Conservation (phyloP, 768 basidiomycete genomes). For the Tulasnella sp. region DNA sequence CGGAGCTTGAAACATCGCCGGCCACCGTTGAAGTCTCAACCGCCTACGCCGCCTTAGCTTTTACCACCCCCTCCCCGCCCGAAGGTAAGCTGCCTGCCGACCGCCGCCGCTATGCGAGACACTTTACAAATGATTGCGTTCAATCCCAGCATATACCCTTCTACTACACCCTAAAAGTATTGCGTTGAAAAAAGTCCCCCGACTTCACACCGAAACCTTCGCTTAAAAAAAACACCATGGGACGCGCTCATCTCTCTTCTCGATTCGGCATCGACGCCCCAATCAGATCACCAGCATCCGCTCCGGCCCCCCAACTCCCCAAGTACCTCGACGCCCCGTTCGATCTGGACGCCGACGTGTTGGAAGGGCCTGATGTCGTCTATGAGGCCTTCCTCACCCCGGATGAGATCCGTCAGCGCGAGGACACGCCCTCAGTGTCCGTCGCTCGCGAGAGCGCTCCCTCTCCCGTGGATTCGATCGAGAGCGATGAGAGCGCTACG, state of each 20-base stretch:
- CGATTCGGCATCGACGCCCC: constrained; percentile 10
- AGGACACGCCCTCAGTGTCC: neutral
- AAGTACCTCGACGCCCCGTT: constrained; percentile 8
- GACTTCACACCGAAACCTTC: too few relatives aligned
- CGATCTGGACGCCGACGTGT: constrained; percentile 10
- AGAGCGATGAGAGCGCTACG: constrained; percentile 2
- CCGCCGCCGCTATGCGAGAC: too few relatives aligned
- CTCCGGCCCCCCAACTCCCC: neutral
- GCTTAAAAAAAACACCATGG: constrained; percentile 10
- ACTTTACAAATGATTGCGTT: too few relatives aligned
- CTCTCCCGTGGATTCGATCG: constrained; percentile 7
- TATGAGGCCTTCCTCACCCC: constrained; percentile 12
- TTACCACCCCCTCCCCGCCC: too few relatives aligned
- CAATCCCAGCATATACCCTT: constrained; percentile 10
- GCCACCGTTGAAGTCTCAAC: too few relatives aligned
- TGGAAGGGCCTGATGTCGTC: constrained; percentile 10
- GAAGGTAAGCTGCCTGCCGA: too few relatives aligned
- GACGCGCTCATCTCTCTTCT: constrained; percentile 11
- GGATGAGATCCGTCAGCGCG: neutral
- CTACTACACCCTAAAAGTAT: constrained; percentile 1
- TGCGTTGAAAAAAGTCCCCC: neutral
- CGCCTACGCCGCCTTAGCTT: too few relatives aligned
- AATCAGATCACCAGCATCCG: neutral
- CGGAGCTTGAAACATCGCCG: too few relatives aligned
- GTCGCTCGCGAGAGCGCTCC: constrained; percentile 6